Evolutionary conservation across 768 basidiomycete genomes (phyloP), one percentile per base, ranked within the genome.

Genomic region (Boletus pseudopeckii): DNA sequence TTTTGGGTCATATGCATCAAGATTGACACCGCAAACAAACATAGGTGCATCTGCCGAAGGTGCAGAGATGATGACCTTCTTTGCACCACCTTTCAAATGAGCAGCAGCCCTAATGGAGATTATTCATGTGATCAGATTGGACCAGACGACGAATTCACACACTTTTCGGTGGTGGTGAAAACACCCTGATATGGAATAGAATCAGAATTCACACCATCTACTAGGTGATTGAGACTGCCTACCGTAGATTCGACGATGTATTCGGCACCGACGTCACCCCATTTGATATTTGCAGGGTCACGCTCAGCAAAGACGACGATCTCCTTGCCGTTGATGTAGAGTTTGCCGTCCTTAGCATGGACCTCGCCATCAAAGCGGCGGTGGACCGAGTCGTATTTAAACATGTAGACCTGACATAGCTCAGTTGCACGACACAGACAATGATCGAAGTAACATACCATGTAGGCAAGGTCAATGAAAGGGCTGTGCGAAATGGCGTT

Each of bases 1-100:
- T 71, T 88, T 85, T 63, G 93, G 74, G 73, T 97, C 86, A 75
- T 99, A 98, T 38, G 77, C 62, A 57, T 97, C 93, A 60, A 97
- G 84, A 80, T 99, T 98, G 74, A 98, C 96, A 80, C 91, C 93
- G 63, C 80, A 82, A 49, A 95, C 92, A 74, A 84, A 94, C 92
- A 95, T 95, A 63, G 92, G 92, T 7, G 93, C 92, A 71, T 95
- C 92, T 32, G 92, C 82, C n/a, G 96, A 98, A 62, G 96, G 96
- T 44, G 96, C 96, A 61, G 95, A 96, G 83, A 99, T 98, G 78
- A 99, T 80, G 71, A 99, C 96, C 81, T 98, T 99, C 86, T 98
- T 98, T 69, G 96, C 96, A 72, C 96, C 96, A 64, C 96, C 96
- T 77, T 95, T 93, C 76, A 99, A 79, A 78, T 99, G 96, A 62